A percentile compares a stretch with the other conserved stretches of the same genome.
Conservation (phyloP, 331 rosid genomes). For the Stylosanthes scabra region DNA sequence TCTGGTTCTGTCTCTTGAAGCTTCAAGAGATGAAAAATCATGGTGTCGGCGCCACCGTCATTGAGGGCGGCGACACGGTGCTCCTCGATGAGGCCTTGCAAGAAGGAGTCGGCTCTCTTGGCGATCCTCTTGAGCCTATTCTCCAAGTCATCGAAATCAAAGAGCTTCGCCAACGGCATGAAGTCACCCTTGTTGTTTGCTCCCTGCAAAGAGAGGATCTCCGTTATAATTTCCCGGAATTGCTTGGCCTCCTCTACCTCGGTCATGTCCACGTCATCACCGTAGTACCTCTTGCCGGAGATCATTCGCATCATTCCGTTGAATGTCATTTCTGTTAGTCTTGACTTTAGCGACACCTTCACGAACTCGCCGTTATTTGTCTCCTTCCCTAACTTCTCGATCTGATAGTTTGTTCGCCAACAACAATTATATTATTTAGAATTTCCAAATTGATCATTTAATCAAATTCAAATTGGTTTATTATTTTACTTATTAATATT, state of each 20-base stretch:
- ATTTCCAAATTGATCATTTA: too few relatives aligned
- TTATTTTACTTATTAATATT: too few relatives aligned
- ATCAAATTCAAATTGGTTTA: too few relatives aligned
- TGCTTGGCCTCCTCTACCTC: slow-evolving; percentile 50
- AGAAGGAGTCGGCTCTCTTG: slow-evolving; percentile 37
- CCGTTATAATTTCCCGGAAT: slow-evolving; percentile 42
- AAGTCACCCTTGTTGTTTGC: slow-evolving; percentile 34
- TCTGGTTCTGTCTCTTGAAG: slow-evolving; percentile 51
- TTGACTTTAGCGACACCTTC: slow-evolving; percentile 41
- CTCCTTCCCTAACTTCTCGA: slow-evolving; percentile 16
- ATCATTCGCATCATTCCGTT: slow-evolving; percentile 65
- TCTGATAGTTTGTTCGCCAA: not conserved
- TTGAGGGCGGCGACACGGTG: not conserved
- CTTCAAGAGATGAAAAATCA: slow-evolving; percentile 55
- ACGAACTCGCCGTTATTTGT: not conserved
- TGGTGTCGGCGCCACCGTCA: slow-evolving; percentile 1
- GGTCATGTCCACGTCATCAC: slow-evolving; percentile 37
- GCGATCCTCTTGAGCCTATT: slow-evolving; percentile 26
- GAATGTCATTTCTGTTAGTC: slow-evolving; percentile 52
- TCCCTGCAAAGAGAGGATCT: slow-evolving; percentile 1
- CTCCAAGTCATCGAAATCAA: slow-evolving; percentile 42
- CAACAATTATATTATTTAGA: too few relatives aligned
- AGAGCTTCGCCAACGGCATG: slow-evolving; percentile 40
- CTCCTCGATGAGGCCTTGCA: slow-evolving; percentile 38
- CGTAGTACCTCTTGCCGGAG: slow-evolving; percentile 63